Evolutionary conservation across 1,284 basidiomycete species (phyloP), one percentile per base, ranked within the genome.

Genomic region (Ganoderma sinense): DNA sequence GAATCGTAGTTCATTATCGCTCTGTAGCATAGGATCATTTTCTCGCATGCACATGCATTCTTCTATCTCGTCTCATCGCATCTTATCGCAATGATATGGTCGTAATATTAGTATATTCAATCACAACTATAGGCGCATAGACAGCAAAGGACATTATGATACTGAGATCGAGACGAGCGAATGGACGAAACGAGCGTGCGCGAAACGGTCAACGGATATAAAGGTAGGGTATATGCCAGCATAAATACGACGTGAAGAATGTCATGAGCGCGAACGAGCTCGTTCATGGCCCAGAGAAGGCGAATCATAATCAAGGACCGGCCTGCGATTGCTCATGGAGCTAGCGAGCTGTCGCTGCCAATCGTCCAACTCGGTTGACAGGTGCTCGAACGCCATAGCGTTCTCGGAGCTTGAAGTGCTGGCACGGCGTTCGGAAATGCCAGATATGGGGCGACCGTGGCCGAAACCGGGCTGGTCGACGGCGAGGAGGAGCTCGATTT

Each of bases 331-430:
- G 78, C 87, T 89, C 88, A 92, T 90, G 20, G 92, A 91, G 76
- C 87, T 93, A 23, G 91, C 90, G 70, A 94, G 85, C 77, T 93
- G 92, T 67, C 92, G 87, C 78, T 93, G 91, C 94, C 93, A 95
- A 75, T 91, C 92, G 73, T 94, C 93, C 76, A 95, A 79, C 77
- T 95, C 93, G 75, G 88, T 92, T 65, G 89, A 93, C 63, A 93
- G 86, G 75, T 90, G 85, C 76, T 92, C 92, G 76, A 91, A 94
- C 31, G 89, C 89, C 71, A 90, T 81, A 45, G 87, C 89, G 79
- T 92, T 93, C 75, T 95, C 94, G n/a, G 91, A 93, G 81, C 93
- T 94, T 39, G 93, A 92, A 69, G 88, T 89, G 78, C 94, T 95
- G 60, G 86, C 83, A 56, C 89, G 89, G 61, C 88, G 87, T 71